Evolutionary conservation across 2,329 filamentous ascomycete genomes (phyloP).

Genomic region (Hymenoscyphus scutula): DNA sequence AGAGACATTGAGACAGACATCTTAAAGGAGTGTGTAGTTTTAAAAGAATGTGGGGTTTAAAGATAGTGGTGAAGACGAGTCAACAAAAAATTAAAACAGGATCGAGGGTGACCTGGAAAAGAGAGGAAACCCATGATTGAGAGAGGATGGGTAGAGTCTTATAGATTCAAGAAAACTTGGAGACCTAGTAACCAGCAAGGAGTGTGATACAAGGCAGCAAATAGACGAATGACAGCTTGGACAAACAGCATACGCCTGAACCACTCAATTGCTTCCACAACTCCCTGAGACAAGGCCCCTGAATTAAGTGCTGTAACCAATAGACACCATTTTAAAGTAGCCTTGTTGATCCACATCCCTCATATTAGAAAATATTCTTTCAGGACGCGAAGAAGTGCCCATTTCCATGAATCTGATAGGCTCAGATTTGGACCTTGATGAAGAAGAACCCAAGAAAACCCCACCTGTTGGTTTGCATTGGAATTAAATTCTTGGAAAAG

Average conservation of each 20-base stretch:
- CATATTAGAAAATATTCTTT: background rate
- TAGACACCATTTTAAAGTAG: background rate
- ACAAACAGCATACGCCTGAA: background rate
- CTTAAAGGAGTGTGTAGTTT: background rate
- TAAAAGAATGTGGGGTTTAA: background rate
- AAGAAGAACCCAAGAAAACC: background rate
- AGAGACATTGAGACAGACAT: conserved; percentile 4
- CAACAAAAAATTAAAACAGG: background rate
- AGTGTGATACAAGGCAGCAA: background rate
- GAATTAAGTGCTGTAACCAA: background rate
- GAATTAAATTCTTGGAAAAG: background rate
- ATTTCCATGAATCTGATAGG: background rate
- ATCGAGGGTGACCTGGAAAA: conserved; percentile 4
- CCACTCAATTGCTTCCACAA: background rate
- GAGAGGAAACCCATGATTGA: background rate
- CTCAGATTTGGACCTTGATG: background rate
- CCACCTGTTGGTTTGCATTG: background rate
- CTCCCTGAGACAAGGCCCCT: background rate
- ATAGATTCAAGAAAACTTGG: background rate
- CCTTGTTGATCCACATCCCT: background rate
- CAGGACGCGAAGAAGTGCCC: background rate
- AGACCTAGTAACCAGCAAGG: background rate
- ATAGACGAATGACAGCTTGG: background rate
- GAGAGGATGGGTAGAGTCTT: background rate
- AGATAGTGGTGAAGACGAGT: conserved; percentile 1